Base-by-base conservation (phyloP, 2,329 filamentous ascomycete species). In the Diplodia mutila region DNA sequence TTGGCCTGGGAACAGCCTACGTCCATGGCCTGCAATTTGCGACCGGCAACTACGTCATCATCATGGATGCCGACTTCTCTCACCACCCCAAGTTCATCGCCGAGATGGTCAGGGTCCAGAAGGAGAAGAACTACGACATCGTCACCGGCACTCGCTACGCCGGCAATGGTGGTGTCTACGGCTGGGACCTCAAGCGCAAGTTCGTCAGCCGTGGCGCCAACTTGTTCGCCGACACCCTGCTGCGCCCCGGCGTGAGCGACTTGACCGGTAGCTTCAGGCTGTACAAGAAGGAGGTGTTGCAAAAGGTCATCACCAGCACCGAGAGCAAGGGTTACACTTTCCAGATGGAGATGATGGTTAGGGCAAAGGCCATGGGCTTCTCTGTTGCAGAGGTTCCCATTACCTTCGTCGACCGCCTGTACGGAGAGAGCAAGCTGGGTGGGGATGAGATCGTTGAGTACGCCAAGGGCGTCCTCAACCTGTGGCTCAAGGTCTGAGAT, bases 331-430 rank as follows among this genome's bases (percentile, higher is more conserved):
- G 95, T 2, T 99, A 98, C 80, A 94, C 91, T 49, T 99, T 99
- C 85, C 95, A 99, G 88, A 99, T 99, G 95, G 94, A 97, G 86
- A 91, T 99, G 89, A 98, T 97, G 90, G 94, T 98, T 9, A 87
- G 94, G 70, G 95, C 95, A 39, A 97, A 97, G 87, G 92, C 91
- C 18, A 94, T 97, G 92, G 94, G 95, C 0, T 97, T 88, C 83
- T 91, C 90, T 46, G 94, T 99, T 37, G 92, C 92, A 18, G 95
- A 99, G 85, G 94, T 97, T 69, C 95, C 95, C 14, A 99, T 99
- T 73, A 92, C 88, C 27, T 99, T 99, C 79, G 95, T 98, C 49
- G 96, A 99, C 80, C 89, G 95, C 67, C 81, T 99, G 55, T 99
- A 97, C 78, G 95, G 95, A 37, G 94, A 97, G 83, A 93, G 90